Conservation (phyloP, 495 filamentous ascomycete genomes). For the Trichoderma virens region DNA sequence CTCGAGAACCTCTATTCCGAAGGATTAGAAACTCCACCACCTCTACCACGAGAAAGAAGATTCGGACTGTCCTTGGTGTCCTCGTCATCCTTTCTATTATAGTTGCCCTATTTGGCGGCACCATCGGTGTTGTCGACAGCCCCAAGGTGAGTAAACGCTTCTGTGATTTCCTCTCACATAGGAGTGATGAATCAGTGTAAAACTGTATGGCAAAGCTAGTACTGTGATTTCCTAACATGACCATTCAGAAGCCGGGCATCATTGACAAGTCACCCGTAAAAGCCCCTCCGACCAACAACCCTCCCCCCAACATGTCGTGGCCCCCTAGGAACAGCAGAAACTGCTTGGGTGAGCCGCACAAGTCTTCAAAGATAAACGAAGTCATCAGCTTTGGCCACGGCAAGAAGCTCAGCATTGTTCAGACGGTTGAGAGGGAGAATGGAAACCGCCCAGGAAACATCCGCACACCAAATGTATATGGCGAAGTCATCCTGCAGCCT, state of each 20-base stretch:
- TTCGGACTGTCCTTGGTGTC: slow-evolving; percentile 8
- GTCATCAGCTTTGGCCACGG: slow-evolving; percentile 8
- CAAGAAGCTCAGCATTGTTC: slow-evolving; percentile 24
- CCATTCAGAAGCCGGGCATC: background rate
- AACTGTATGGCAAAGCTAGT: background rate
- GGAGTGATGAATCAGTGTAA: too few species aligned
- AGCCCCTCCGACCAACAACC: background rate
- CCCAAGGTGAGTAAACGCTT: background rate
- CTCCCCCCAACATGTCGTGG: slow-evolving; percentile 1
- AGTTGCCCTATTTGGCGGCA: background rate
- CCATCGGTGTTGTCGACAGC: background rate
- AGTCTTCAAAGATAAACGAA: background rate
- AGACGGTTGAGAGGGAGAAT: slow-evolving; percentile 16
- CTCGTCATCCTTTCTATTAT: slow-evolving; percentile 24
- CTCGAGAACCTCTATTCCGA: background rate
- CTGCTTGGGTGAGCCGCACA: background rate
- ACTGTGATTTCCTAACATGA: background rate
- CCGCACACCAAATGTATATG: slow-evolving; percentile 25
- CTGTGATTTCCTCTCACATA: background rate
- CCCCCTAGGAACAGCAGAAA: background rate
- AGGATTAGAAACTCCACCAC: background rate
- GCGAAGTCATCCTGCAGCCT: slow-evolving; percentile 32
- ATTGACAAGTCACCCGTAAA: background rate
- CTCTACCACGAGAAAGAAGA: slow-evolving; percentile 17
- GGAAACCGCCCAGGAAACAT: slow-evolving; percentile 14